Evolutionary conservation across 2,329 filamentous ascomycete genomes (phyloP).

Genomic region (Exophiala sideris): DNA sequence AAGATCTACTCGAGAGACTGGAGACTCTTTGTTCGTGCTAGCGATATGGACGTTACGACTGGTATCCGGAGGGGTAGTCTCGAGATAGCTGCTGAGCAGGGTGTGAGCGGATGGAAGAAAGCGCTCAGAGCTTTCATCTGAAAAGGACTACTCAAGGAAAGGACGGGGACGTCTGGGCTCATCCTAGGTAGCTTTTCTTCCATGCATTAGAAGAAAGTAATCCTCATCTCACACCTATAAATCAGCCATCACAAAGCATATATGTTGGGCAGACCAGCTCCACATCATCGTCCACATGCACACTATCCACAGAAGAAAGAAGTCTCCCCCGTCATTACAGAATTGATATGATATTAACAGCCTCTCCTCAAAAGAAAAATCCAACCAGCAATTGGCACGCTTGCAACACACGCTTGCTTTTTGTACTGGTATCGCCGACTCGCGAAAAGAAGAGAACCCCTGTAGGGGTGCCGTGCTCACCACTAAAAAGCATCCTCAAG

Average conservation of each 20-base stretch:
- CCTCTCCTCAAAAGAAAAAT: too few species aligned
- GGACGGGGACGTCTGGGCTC: neutral
- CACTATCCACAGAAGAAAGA: too few species aligned
- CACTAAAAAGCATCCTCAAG: conserved; percentile 63
- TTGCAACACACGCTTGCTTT: too few species aligned
- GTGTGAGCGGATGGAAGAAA: conserved; percentile 8
- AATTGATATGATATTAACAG: too few species aligned
- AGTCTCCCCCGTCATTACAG: too few species aligned
- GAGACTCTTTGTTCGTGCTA: conserved; percentile 18
- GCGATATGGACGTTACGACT: conserved; percentile 23
- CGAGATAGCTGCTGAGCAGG: conserved; percentile 11
- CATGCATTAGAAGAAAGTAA: conserved; percentile 30
- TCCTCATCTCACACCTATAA: conserved; percentile 1
- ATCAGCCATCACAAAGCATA: too few species aligned
- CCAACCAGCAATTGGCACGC: too few species aligned
- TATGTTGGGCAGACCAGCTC: too few species aligned
- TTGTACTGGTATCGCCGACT: too few species aligned
- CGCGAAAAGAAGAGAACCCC: too few species aligned
- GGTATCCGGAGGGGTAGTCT: conserved; percentile 21
- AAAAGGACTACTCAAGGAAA: neutral
- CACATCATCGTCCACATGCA: too few species aligned
- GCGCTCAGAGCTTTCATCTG: conserved; percentile 14
- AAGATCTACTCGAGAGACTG: conserved; percentile 31
- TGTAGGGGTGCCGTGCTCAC: neutral
- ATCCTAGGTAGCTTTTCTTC: conserved; percentile 27